Evolutionary conservation across 176 grass and related monocot genomes (phyloP).

Genomic region (Zizania latifolia): DNA sequence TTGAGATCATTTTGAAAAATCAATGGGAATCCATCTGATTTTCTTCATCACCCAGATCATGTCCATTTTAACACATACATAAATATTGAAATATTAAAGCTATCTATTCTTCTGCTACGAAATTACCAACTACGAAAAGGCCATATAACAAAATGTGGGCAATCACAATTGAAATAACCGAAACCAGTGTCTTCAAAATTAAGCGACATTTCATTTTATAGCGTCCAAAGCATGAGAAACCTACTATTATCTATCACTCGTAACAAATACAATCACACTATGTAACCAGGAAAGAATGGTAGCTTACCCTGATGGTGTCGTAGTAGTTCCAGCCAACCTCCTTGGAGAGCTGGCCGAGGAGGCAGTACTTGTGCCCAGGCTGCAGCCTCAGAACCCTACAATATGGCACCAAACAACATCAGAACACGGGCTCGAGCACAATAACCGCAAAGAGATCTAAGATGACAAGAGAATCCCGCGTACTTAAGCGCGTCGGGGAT

Average conservation of each 20-base stretch:
- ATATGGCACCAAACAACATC: neutral
- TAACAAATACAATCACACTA: neutral
- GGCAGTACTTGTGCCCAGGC: constrained; percentile 85
- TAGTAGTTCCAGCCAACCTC: constrained; percentile 89
- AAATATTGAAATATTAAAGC: neutral
- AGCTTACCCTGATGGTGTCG: constrained; percentile 72
- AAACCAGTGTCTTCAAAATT: too few relatives aligned
- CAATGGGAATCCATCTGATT: neutral
- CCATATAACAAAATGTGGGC: neutral
- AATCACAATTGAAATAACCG: neutral
- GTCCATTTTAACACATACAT: neutral
- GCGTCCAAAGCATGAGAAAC: too few relatives aligned
- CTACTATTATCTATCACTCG: fast-evolving
- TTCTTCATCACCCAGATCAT: constrained; percentile 9
- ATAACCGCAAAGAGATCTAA: too few relatives aligned
- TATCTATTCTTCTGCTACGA: neutral
- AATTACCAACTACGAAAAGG: neutral
- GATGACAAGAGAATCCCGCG: too few relatives aligned
- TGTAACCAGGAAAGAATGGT: neutral
- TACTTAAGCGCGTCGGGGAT: constrained; percentile 69
- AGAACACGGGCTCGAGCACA: neutral
- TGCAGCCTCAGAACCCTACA: constrained; percentile 88
- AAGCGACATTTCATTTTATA: neutral
- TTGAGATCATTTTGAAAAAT: neutral
- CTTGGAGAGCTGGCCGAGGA: constrained; percentile 75